Evolutionary conservation across 805 yeast species (phyloP), one percentile per base, ranked within the genome.

Genomic region (Candida boleticola): DNA sequence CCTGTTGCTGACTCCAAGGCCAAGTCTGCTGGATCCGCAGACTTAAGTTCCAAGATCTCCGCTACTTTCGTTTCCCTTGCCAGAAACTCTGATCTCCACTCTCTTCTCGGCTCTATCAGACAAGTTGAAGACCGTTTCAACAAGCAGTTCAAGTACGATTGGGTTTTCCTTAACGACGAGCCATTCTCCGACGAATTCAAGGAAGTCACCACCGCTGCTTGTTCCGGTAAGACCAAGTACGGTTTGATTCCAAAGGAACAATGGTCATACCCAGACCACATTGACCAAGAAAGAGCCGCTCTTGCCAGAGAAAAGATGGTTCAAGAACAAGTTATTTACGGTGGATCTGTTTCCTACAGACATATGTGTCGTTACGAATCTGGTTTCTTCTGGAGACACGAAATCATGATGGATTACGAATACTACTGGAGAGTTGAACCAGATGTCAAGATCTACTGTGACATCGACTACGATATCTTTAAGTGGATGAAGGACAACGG

Each of bases 351-450:
- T 47, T 74, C 89, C 14, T 89, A 88, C 66, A 80, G 96, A 68
- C 95, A 89, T 63, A 89, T 89, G 97, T 89, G 97, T 63, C 77
- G 97, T 58, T 89, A 75, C 58, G 95, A 88, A 64, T 83, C 93
- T 13, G 97, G 97, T 0, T 85, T 89, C 66, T 89, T 89, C 66
- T 89, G 77, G 73, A 78, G 83, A 64, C 93, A 87, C 59, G 83
- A 83, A 33, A 58, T 85, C 44, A 61, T 89, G 74, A 71, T 71
- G 42, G 83, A 86, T n/a, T 89, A 81, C 62, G 89, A 85, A 47
- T 89, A 83, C 75, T 89, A 89, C 73, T 89, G 97, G 97, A 80
- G 97, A 67, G 95, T 89, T 42, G 97, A 89, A 64, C 96, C 97
- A 16, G 86, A 81, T 59, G 77, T 85, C 60, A 77, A 78, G 62